Percentiles rank a stretch among this genome's conserved stretches.
Conservation (phyloP, 1,284 basidiomycete species). For the Singerocomus rubriflavus region DNA sequence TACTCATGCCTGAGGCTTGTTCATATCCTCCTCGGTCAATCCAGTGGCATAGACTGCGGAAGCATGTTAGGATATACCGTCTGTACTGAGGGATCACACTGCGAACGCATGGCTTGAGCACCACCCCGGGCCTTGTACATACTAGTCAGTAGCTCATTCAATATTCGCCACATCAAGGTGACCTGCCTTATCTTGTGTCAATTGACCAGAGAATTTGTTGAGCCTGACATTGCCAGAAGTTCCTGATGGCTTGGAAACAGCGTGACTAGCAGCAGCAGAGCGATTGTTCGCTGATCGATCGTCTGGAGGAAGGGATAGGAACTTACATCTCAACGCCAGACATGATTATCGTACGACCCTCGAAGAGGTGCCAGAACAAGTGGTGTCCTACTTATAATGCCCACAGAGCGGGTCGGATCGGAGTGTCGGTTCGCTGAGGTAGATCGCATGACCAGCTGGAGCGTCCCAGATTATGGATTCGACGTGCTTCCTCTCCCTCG, state of each 20-base stretch:
- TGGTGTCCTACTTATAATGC: conserved; percentile 19
- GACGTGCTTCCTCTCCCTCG: conserved; percentile 3
- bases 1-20: conserved; percentile 67
- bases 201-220: conserved; percentile 66
- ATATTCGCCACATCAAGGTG: neutral
- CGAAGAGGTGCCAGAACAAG: neutral
- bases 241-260: conserved; percentile 36
- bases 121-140: conserved; percentile 58
- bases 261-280: conserved; percentile 35
- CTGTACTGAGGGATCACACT: conserved; percentile 6
- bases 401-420: conserved; percentile 4
- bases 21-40: conserved; percentile 74
- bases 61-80: conserved; percentile 5
- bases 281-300: neutral
- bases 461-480: neutral
- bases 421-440: neutral
- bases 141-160: neutral
- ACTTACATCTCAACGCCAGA: conserved; percentile 59
- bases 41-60: conserved; percentile 73
- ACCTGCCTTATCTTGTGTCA: conserved; percentile 69
- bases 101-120: conserved; percentile 79
- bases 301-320: neutral
- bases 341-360: conserved; percentile 31
- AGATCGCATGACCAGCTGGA: conserved; percentile 22
- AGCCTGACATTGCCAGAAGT: conserved; percentile 43